phyloP scores from a whole-genome alignment of 805 yeast genomes.

The Pichia sporocuriosa region DNA sequence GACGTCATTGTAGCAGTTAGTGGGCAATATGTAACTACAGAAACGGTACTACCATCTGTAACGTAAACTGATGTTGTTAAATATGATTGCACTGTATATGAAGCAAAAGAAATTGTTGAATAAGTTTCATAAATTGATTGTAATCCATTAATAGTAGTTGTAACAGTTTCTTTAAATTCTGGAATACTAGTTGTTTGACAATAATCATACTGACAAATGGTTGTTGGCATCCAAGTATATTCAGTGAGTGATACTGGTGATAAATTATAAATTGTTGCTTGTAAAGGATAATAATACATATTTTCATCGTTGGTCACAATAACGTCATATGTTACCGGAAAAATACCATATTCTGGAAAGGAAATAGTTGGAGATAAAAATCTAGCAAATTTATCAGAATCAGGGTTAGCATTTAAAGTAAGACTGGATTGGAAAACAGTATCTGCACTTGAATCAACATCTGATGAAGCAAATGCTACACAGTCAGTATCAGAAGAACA shows the following conservation, averaged over 20 bases:
- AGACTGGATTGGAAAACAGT: constrained; percentile 12
- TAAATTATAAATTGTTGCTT: constrained; percentile 7
- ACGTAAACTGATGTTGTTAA: constrained; percentile 13
- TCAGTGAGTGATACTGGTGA: constrained; percentile 1
- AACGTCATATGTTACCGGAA: constrained; percentile 2
- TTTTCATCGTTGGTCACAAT: background rate
- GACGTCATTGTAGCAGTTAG: constrained; percentile 10
- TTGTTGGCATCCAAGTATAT: constrained; percentile 10
- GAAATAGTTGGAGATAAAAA: constrained; percentile 9
- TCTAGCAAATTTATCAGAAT: constrained; percentile 9
- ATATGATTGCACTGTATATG: constrained; percentile 2
- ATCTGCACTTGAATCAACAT: background rate
- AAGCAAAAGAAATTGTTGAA: background rate
- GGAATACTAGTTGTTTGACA: constrained; percentile 12
- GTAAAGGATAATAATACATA: too few relatives aligned
- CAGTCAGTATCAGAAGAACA: constrained; percentile 11
- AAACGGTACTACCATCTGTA: constrained; percentile 13
- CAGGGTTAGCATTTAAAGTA: constrained; percentile 1
- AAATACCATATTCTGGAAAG: constrained; percentile 10
- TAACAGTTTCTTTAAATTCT: background rate
- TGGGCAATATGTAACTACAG: constrained; percentile 17
- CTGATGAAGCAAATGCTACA: background rate
- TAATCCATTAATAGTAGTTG: constrained; percentile 4
- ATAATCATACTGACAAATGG: constrained; percentile 8
- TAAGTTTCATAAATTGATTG: constrained; percentile 4